Evolutionary conservation across 352 stramenopile species (phyloP).

Genomic region (Pythium graminicola): DNA sequence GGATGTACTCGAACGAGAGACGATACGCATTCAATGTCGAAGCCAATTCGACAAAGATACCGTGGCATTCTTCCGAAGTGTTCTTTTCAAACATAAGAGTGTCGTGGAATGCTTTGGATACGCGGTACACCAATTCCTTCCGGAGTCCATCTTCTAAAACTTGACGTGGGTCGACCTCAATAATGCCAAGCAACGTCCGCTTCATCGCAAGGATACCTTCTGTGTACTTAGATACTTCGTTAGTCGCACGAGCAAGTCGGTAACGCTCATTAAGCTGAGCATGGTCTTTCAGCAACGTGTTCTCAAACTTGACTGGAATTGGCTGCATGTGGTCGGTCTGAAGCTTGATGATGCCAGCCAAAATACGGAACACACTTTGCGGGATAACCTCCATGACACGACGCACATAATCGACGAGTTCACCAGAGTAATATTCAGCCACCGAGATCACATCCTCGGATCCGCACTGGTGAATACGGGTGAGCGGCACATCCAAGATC

Average conservation of each 20-base stretch:
- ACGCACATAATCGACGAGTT: conserved; percentile 93
- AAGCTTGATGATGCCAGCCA: conserved; percentile 91
- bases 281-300: conserved; percentile 88
- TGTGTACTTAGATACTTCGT: conserved; percentile 94
- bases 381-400: conserved; percentile 94
- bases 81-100: conserved; percentile 84
- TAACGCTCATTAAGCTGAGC: conserved; percentile 91
- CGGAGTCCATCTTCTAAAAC: conserved; percentile 92
- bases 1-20: conserved; percentile 92
- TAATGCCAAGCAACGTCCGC: conserved; percentile 89
- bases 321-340: conserved; percentile 88
- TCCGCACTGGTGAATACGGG: conserved; percentile 88
- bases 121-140: conserved; percentile 91
- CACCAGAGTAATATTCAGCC: conserved; percentile 91
- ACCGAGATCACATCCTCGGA: conserved; percentile 91
- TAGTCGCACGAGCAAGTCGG: conserved; percentile 88
- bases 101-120: conserved; percentile 81
- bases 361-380: conserved; percentile 91
- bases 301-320: conserved; percentile 91
- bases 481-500: conserved; percentile 91
- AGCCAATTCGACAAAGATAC: conserved; percentile 79
- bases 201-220: conserved; percentile 95
- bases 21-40: conserved; percentile 87
- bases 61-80: conserved; percentile 74
- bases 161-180: conserved; percentile 91